These are phyloP conservation scores for Colletotrichum lini DNA, from an alignment of 2,329 filamentous ascomycete genomes.

Conservation along the genomic window DNA sequence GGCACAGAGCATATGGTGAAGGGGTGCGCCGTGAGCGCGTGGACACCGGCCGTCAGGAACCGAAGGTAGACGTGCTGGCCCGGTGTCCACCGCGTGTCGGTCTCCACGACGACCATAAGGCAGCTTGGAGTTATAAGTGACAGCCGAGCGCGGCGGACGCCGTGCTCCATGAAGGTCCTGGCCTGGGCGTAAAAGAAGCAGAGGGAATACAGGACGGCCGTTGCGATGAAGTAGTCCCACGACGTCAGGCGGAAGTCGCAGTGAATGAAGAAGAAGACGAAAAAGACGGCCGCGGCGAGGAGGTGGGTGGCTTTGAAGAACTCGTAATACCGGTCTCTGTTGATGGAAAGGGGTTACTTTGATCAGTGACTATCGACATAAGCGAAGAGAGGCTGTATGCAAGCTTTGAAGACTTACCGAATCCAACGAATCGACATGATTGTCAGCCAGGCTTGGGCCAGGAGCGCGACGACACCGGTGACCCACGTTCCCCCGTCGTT, in stretches of 20 bases:
- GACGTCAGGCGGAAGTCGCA: slow-evolving; percentile 69
- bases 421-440: slow-evolving; percentile 65
- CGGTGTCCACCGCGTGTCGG: slow-evolving; percentile 61
- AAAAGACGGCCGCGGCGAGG: slow-evolving; percentile 65
- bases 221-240: slow-evolving; percentile 74
- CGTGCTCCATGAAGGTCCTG: slow-evolving; percentile 56
- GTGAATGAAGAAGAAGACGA: slow-evolving; percentile 73
- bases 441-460: slow-evolving; percentile 69
- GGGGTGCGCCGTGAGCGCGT: slow-evolving; percentile 64
- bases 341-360: not conserved
- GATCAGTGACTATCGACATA: not conserved
- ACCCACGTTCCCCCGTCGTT: slow-evolving; percentile 63
- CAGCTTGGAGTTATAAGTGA: slow-evolving; percentile 44
- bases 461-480: slow-evolving; percentile 68
- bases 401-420: slow-evolving; percentile 53
- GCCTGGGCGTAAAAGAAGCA: slow-evolving; percentile 58
- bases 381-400: too few relatives aligned
- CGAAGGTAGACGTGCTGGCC: slow-evolving; percentile 71
- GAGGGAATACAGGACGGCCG: slow-evolving; percentile 53
- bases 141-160: slow-evolving; percentile 9
- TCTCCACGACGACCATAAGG: slow-evolving; percentile 60
- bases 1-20: slow-evolving; percentile 70
- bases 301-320: slow-evolving; percentile 73
- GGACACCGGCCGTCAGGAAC: slow-evolving; percentile 61
- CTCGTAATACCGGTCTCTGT: slow-evolving; percentile 69